A percentile compares a stretch with the other conserved stretches of the same genome.
Conservation (phyloP, 1,139 yeast genomes). For the Debaryomycetaceae sp. region DNA sequence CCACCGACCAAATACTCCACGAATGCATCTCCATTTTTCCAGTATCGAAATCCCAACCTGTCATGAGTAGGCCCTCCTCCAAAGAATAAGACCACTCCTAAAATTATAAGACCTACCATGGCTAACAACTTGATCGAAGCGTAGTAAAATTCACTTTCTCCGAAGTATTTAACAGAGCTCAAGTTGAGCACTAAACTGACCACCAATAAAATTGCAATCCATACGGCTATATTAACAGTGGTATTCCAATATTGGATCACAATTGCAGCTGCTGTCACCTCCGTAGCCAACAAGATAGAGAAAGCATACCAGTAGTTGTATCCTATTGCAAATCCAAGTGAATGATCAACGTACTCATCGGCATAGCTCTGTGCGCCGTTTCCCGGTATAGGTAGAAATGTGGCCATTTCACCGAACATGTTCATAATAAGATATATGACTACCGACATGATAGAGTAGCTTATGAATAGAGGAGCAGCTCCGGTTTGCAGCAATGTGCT, state of each 20-base stretch:
- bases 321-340: constrained; percentile 71
- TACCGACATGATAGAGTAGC: constrained; percentile 28
- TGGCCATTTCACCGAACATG: constrained; percentile 35
- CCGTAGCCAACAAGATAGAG: constrained; percentile 73
- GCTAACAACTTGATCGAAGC: constrained; percentile 24
- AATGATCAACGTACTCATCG: constrained; percentile 49
- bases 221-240: constrained; percentile 23
- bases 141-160: constrained; percentile 30
- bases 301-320: constrained; percentile 72
- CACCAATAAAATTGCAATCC: constrained; percentile 22
- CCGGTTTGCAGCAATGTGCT: constrained; percentile 32
- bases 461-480: constrained; percentile 32
- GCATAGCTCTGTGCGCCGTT: constrained; percentile 33
- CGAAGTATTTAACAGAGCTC: constrained; percentile 23
- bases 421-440: constrained; percentile 32
- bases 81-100: constrained; percentile 25
- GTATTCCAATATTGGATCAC: constrained; percentile 66
- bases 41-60: constrained; percentile 33
- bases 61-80: constrained; percentile 29
- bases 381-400: constrained; percentile 37
- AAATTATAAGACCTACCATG: constrained; percentile 21
- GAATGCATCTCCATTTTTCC: constrained; percentile 47
- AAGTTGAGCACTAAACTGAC: constrained; percentile 20
- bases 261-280: constrained; percentile 73
- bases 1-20: constrained; percentile 42